These are phyloP conservation scores for Mycena vitilis DNA, from an alignment of 768 basidiomycete species.

Conservation along the genomic window DNA sequence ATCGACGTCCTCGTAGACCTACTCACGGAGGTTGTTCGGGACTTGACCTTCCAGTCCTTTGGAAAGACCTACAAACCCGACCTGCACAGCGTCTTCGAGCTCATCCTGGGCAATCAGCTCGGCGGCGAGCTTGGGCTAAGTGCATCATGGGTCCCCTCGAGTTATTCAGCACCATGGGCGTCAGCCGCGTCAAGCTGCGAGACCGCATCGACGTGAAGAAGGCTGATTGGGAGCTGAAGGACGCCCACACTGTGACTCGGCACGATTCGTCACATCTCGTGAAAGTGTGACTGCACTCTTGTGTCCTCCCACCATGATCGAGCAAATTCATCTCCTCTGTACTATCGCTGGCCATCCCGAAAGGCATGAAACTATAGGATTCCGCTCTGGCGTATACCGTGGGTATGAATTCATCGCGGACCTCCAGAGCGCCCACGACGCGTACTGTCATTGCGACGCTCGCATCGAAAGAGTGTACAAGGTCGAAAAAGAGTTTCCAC, in stretches of 20 bases:
- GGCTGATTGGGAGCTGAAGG: slow-evolving; percentile 7
- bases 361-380: background rate
- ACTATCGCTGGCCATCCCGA: background rate
- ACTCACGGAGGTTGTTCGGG: slow-evolving; percentile 2
- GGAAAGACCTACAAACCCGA: slow-evolving; percentile 7
- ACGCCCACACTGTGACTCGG: background rate
- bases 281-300: background rate
- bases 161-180: background rate
- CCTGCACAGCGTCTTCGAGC: slow-evolving; percentile 18
- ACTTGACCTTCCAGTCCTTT: background rate
- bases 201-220: background rate
- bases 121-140: background rate
- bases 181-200: background rate
- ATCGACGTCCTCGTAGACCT: background rate
- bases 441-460: background rate
- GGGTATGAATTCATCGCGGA: background rate
- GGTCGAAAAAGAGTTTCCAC: background rate
- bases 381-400: background rate
- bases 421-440: background rate
- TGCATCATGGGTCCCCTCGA: background rate
- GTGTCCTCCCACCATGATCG: background rate
- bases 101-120: slow-evolving; percentile 9
- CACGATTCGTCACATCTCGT: background rate
- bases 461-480: background rate
- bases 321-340: background rate